Evolutionary conservation across 2,329 filamentous ascomycete genomes (phyloP), one percentile per base, ranked within the genome.

Genomic region (Rhexocercosporidium sp.): DNA sequence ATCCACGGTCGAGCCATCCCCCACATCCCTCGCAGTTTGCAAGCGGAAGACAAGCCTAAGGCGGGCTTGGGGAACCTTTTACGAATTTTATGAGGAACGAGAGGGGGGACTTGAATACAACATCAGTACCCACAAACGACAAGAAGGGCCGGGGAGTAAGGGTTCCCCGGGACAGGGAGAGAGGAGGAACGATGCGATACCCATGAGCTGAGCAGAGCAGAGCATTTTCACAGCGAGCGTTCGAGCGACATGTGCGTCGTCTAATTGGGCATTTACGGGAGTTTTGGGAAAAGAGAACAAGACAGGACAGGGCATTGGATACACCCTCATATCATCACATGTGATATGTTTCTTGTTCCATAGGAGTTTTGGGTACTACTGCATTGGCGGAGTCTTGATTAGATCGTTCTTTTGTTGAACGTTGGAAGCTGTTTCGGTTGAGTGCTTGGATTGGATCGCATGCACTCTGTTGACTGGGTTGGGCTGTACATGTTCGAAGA

Each of bases 21-120:
- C 4, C 73, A 75, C 20, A 64, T 72, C 34, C 73, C 72, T 1
- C 62, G 70, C 6, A 73, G 72, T 59, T 60, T 75, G 0, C 68
- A 70, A 53, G 61, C 66, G 1, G 65, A 69, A 20, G 66, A 64
- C 9, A 39, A 68, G 16, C 69, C 65, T 18, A 68, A 65, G 29
- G 44, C 69, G 2, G 73, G 73, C 7, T 47, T 75, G 44, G 16
- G 56, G 16, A 72, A 73, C 51, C 62, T 75, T 11, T 59, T 72
- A 3, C 62, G 67, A 20, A 37, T 71, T 18, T 67, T 73, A 54
- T 73, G 54, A 68, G 39, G 31, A 29, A 20, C 8, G 47, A 29
- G 22, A 27, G 16, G 29, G 9, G 37, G 49, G 41, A 37, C 34
- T 37, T 37, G 34, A 11, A 37, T 37, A 37, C 34, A 37, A 11